Base-by-base conservation (phyloP, 768 basidiomycete species). In the Panellus pusillus region DNA sequence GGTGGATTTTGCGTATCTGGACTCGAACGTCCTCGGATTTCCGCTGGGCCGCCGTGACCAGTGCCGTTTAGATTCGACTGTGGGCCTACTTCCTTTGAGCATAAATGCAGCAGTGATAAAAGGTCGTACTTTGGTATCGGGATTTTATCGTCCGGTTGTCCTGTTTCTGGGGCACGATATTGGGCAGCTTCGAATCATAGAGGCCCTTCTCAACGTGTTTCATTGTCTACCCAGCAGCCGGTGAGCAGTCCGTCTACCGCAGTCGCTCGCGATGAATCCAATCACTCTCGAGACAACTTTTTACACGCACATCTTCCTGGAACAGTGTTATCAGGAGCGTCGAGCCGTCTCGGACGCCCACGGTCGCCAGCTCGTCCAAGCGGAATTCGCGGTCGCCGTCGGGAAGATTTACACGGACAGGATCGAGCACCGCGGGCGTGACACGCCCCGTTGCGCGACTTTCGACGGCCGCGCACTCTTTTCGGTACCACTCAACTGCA, bases 271-370 rank as follows among this genome's bases (percentile, higher is more conserved):
- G 36, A 50, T 17, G 37, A 42, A 43, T 29, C 20, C 51, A 47
- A 35, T 35, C 41, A 42, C 38, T 20, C 40, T 45, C 20, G 38
- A 24, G 44, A 43, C 52, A 20, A 52, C n/a, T 50, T 44, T 20
- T 36, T 24, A 27, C 52, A 70, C 83, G 74, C 67, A 93, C 91
- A 65, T 82, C 73, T 65, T 90, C 87, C 49, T 93, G 87, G 62
- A 90, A 92, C 28, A 90, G 74, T 4, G 88, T 90, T 11, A 93
- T 75, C 20, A 93, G 58, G 52, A 93, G 70, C 48, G 79, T 78
- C 6, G 86, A 80, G 1, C 91, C 91, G 47, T 93, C 89, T 56
- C 85, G 75, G 36, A 93, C 83, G 8, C 91, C 91, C 17, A 93
- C 80, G 0, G 91, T 91, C 1, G 91, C 86, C 20, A 93, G 65